Percentiles rank a stretch among this genome's conserved stretches.
phyloP scores from a whole-genome alignment of 139 green algal genomes.

The Chlamydomonas sp. region DNA sequence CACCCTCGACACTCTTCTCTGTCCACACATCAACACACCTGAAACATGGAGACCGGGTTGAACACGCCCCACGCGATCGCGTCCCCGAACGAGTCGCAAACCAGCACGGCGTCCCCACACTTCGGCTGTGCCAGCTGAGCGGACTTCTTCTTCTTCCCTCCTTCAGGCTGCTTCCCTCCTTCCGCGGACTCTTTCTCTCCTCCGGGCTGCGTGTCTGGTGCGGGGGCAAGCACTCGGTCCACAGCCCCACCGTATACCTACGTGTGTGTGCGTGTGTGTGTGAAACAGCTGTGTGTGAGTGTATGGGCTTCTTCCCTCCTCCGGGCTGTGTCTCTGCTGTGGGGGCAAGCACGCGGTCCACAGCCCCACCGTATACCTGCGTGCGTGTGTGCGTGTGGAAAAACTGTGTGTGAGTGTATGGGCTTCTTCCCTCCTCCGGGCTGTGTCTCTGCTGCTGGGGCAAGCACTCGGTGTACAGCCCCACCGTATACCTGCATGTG shows the following conservation, averaged over 20 bases:
- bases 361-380: conserved; percentile 66
- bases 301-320: too few species aligned
- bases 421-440: background rate
- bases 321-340: conserved; percentile 4
- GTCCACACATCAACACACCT: conserved; percentile 24
- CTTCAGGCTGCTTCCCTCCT: too few species aligned
- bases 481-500: conserved; percentile 70
- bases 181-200: too few species aligned
- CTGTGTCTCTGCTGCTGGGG: too few species aligned
- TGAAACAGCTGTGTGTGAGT: too few species aligned
- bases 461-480: conserved; percentile 59
- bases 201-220: conserved; percentile 7
- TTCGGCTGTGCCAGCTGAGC: too few species aligned
- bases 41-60: conserved; percentile 74
- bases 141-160: too few species aligned
- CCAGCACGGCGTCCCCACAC: conserved; percentile 56
- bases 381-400: too few species aligned
- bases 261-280: too few species aligned
- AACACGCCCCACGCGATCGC: conserved; percentile 70
- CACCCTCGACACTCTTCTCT: background rate
- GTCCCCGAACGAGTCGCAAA: conserved; percentile 38
- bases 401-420: too few species aligned
- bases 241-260: conserved; percentile 68
- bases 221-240: conserved; percentile 50
- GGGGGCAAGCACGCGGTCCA: conserved; percentile 56